phyloP scores from a whole-genome alignment of 495 filamentous ascomycete genomes.

The Hypoxylon lienhwacheense region DNA sequence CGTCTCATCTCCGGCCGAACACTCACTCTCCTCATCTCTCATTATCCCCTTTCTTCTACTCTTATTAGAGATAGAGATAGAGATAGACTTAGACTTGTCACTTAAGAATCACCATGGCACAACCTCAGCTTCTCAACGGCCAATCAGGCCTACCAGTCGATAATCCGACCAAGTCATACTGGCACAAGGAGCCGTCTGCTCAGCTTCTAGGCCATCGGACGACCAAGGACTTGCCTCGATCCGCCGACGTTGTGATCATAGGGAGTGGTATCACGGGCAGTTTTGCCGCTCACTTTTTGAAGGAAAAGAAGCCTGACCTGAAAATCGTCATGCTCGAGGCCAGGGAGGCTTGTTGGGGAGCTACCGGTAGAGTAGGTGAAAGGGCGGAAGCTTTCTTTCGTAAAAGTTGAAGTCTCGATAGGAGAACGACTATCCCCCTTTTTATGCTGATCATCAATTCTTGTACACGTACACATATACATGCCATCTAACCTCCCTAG shows the following conservation, averaged over 20 bases:
- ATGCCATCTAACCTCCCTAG: too few species aligned
- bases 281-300: conserved; percentile 65
- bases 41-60: neutral
- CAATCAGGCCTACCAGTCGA: conserved; percentile 53
- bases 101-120: conserved; percentile 24
- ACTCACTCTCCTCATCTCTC: neutral
- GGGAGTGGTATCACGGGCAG: conserved; percentile 74
- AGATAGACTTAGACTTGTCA: too few species aligned
- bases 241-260: conserved; percentile 68
- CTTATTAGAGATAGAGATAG: neutral
- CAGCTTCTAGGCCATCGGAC: conserved; percentile 61
- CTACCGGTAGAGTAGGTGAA: conserved; percentile 67
- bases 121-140: conserved; percentile 23
- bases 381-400: neutral
- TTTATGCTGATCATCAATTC: too few species aligned
- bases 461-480: too few species aligned
- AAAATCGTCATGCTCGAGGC: conserved; percentile 76
- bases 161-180: conserved; percentile 69
- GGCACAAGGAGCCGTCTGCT: conserved; percentile 63
- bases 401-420: neutral
- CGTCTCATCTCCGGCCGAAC: neutral
- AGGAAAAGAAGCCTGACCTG: conserved; percentile 35
- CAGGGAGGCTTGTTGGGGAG: conserved; percentile 75
- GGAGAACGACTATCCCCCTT: too few species aligned
- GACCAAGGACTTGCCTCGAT: conserved; percentile 60